Evolutionary conservation across 2,329 filamentous ascomycete species (phyloP).

Genomic region (Talaromyces sp.): DNA sequence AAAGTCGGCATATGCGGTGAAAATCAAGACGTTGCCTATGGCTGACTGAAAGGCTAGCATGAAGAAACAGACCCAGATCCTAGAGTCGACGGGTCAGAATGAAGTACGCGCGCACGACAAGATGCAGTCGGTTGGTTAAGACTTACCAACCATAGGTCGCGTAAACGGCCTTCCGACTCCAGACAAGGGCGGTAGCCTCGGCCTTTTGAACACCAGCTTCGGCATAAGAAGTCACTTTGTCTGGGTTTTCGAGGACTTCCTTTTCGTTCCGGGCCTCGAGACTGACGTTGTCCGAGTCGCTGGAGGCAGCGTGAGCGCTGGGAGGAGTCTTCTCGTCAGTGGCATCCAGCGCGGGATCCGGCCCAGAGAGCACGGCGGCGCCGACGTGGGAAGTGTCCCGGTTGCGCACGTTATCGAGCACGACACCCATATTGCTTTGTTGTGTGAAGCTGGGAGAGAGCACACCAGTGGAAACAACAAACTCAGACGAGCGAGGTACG

Average conservation of each 20-base stretch:
- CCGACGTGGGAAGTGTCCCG: conserved; percentile 10
- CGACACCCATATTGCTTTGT: conserved; percentile 5
- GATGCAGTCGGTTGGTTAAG: neutral
- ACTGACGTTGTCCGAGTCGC: conserved; percentile 21
- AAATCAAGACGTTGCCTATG: conserved; percentile 40
- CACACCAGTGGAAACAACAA: too few species aligned
- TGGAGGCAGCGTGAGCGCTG: conserved; percentile 8
- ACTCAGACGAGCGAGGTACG: neutral
- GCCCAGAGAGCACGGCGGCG: conserved; percentile 1
- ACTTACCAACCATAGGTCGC: conserved; percentile 30
- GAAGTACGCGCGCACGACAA: neutral
- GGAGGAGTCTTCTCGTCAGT: conserved; percentile 5
- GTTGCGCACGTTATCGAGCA: conserved; percentile 6
- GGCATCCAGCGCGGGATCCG: neutral
- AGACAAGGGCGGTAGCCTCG: conserved; percentile 37
- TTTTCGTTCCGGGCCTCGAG: conserved; percentile 26
- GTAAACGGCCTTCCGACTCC: conserved; percentile 33
- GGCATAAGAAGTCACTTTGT: conserved; percentile 22
- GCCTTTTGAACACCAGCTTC: conserved; percentile 36
- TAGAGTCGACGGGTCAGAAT: conserved; percentile 10
- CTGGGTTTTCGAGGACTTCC: conserved; percentile 21
- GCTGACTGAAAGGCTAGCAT: conserved; percentile 41
- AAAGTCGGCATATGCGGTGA: conserved; percentile 51
- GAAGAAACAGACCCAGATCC: conserved; percentile 46
- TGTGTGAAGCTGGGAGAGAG: neutral